phyloP scores from a whole-genome alignment of 768 basidiomycete genomes.

The Phallus indusiatus region DNA sequence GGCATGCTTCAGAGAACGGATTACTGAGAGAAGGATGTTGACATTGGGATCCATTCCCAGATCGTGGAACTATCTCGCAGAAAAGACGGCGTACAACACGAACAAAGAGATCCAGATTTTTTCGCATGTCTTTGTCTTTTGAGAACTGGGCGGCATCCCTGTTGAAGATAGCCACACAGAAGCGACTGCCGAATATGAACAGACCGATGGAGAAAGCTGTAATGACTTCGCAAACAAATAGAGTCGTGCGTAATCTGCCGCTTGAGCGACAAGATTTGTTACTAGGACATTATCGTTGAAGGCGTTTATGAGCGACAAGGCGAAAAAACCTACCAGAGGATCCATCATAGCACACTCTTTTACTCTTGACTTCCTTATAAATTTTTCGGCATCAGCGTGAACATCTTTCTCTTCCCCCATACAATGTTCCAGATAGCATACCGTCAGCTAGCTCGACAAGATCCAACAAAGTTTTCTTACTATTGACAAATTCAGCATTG shows the following conservation, averaged over 20 bases:
- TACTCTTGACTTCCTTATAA: too few relatives aligned
- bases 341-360: too few relatives aligned
- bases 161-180: conserved; percentile 24
- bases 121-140: conserved; percentile 17
- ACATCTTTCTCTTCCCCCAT: too few relatives aligned
- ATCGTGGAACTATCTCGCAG: conserved; percentile 1
- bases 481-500: not conserved
- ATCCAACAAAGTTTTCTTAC: not conserved
- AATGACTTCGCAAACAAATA: conserved; percentile 21
- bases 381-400: too few relatives aligned
- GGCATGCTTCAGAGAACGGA: not conserved
- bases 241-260: conserved; percentile 22
- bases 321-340: too few relatives aligned
- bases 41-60: conserved; percentile 8
- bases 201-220: conserved; percentile 20
- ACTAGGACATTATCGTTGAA: too few relatives aligned
- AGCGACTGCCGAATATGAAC: conserved; percentile 22
- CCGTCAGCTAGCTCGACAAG: not conserved
- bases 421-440: too few relatives aligned
- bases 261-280: conserved; percentile 12
- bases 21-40: not conserved
- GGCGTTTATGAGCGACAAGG: too few relatives aligned
- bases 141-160: conserved; percentile 21
- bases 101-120: conserved; percentile 17
- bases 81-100: conserved; percentile 16